phyloP scores from a whole-genome alignment of 2,329 filamentous ascomycete genomes.

The Neofusicoccum parvum region DNA sequence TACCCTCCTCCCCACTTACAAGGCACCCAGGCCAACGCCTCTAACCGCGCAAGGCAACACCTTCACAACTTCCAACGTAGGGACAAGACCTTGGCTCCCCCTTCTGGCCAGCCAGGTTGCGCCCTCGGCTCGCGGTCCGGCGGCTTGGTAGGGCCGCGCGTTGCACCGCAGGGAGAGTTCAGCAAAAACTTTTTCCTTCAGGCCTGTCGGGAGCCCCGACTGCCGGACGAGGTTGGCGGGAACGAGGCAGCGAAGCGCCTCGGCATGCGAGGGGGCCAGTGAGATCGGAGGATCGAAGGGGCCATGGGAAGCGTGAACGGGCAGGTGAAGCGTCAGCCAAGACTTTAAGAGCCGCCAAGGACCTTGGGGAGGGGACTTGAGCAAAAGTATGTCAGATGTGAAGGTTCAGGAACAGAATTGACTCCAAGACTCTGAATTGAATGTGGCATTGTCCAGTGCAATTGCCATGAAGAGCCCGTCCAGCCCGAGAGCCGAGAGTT shows the following conservation, averaged over 20 bases:
- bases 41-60: slow-evolving; percentile 4
- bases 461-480: too few relatives aligned
- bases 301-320: not conserved
- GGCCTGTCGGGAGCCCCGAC: not conserved
- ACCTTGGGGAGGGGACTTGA: not conserved
- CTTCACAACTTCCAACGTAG: slow-evolving; percentile 17
- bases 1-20: not conserved
- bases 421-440: not conserved
- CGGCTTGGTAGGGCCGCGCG: slow-evolving; percentile 16
- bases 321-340: not conserved
- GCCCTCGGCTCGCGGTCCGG: slow-evolving; percentile 9
- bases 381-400: not conserved
- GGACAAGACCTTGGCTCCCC: slow-evolving; percentile 20
- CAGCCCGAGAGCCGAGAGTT: too few relatives aligned
- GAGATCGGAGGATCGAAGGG: not conserved
- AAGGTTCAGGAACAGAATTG: not conserved
- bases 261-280: not conserved
- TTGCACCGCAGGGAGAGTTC: slow-evolving; percentile 9
- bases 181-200: not conserved
- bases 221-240: too few relatives aligned
- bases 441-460: too few relatives aligned
- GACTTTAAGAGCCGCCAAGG: not conserved
- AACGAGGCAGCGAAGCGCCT: not conserved
- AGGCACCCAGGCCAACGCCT: not conserved
- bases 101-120: slow-evolving; percentile 19